Percentiles rank a stretch among this genome's conserved stretches.
These are phyloP conservation scores for Sequoia sempervirens DNA, from an alignment of 75 land plant species.

Conservation along the genomic window DNA sequence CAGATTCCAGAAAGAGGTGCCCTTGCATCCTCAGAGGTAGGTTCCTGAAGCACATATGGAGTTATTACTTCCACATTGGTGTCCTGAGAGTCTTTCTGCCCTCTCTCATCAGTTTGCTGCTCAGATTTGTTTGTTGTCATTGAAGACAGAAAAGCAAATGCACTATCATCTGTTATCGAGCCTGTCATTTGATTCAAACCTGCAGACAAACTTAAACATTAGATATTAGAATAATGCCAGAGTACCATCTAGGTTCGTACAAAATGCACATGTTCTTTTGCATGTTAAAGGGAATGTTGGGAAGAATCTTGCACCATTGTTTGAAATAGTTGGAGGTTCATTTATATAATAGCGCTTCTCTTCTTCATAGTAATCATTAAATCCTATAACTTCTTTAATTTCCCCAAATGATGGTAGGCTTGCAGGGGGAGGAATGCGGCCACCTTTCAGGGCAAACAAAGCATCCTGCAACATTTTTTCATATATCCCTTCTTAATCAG, in stretches of 20 bases:
- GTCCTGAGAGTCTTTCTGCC: slow-evolving; percentile 12
- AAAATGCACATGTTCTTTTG: background rate
- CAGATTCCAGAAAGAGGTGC: slow-evolving; percentile 58
- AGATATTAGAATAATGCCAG: background rate
- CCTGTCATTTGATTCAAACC: background rate
- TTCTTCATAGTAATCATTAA: slow-evolving; percentile 77
- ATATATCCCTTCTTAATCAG: background rate
- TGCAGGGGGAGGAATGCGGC: slow-evolving; percentile 70
- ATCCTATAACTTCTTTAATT: slow-evolving; percentile 69
- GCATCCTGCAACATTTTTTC: slow-evolving; percentile 67
- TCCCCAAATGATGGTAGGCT: slow-evolving; percentile 80
- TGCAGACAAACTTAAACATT: background rate
- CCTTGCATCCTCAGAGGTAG: slow-evolving; percentile 29
- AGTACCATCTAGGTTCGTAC: background rate
- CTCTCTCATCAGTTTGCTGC: slow-evolving; percentile 11
- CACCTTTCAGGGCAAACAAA: slow-evolving; percentile 64
- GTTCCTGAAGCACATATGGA: slow-evolving; percentile 45
- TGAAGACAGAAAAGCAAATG: background rate
- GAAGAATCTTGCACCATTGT: slow-evolving; percentile 3
- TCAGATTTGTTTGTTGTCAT: slow-evolving; percentile 8
- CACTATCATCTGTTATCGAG: background rate
- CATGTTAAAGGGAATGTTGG: background rate
- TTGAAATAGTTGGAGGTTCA: background rate
- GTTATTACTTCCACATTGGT: slow-evolving; percentile 51
- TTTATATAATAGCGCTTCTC: slow-evolving; percentile 43